A percentile compares a stretch with the other conserved stretches of the same genome.
Evolutionary conservation across 306 rosid species (phyloP).

Genomic region (Lathyrus tuberosus): DNA sequence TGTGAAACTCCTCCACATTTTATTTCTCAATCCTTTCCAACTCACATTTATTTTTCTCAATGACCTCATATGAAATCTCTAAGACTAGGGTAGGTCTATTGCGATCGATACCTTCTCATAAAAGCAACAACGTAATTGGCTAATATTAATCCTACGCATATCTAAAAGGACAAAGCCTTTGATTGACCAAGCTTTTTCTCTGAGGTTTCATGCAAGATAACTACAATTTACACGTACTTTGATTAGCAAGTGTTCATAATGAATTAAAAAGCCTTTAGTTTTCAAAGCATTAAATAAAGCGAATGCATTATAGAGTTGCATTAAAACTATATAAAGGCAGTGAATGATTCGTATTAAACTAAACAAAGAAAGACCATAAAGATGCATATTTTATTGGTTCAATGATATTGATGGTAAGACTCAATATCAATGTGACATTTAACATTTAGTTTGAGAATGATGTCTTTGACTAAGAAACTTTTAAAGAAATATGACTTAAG

Average conservation of each 20-base stretch:
- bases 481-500: slow-evolving; percentile 43
- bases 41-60: too few species aligned
- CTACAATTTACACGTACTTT: slow-evolving; percentile 41
- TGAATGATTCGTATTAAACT: slow-evolving; percentile 55
- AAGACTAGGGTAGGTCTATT: not conserved
- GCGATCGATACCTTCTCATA: not conserved
- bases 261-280: slow-evolving; percentile 36
- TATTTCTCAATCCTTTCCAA: too few species aligned
- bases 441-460: slow-evolving; percentile 35
- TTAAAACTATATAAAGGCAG: slow-evolving; percentile 35
- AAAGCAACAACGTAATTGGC: slow-evolving; percentile 19
- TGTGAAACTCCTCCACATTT: too few species aligned
- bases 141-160: slow-evolving; percentile 33
- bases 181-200: slow-evolving; percentile 35
- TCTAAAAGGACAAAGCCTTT: slow-evolving; percentile 29
- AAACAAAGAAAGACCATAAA: slow-evolving; percentile 42
- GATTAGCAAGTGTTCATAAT: slow-evolving; percentile 35
- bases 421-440: slow-evolving; percentile 29
- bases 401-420: slow-evolving; percentile 45
- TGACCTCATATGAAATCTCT: too few species aligned
- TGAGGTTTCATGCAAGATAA: slow-evolving; percentile 35
- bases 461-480: slow-evolving; percentile 56
- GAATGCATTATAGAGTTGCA: slow-evolving; percentile 45
- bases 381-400: slow-evolving; percentile 37
- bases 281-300: slow-evolving; percentile 48